Evolutionary conservation across 345 rosid species (phyloP).

Genomic region (Lumnitzera racemosa): DNA sequence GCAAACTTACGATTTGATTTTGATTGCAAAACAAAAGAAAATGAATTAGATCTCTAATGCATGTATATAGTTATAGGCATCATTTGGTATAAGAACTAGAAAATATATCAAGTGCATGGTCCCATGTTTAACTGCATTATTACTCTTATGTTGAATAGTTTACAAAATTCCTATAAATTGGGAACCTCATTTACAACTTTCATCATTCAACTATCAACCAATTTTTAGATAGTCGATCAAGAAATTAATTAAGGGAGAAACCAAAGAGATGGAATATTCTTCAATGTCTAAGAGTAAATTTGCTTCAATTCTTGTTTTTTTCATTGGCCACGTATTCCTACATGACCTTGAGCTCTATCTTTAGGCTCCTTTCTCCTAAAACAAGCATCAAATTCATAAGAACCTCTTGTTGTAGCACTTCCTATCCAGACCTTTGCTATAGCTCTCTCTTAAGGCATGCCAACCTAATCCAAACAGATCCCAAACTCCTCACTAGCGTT

Average conservation of each 20-base stretch:
- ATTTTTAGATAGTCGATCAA: not conserved
- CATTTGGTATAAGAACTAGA: too few relatives aligned
- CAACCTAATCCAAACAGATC: constrained; percentile 26
- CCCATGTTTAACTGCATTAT: too few relatives aligned
- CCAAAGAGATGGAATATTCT: constrained; percentile 5
- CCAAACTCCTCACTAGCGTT: constrained; percentile 19
- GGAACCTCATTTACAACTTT: not conserved
- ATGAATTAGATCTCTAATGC: too few relatives aligned
- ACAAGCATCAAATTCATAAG: constrained; percentile 19
- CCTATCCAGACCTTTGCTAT: constrained; percentile 27
- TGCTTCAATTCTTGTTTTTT: not conserved
- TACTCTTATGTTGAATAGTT: too few relatives aligned
- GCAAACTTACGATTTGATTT: too few relatives aligned
- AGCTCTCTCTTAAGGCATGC: constrained; percentile 29
- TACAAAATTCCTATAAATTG: constrained; percentile 6
- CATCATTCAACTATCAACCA: not conserved
- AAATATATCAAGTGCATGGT: too few relatives aligned
- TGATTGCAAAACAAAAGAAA: too few relatives aligned
- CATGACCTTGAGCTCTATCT: not conserved
- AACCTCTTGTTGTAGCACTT: constrained; percentile 24
- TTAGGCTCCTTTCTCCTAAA: not conserved
- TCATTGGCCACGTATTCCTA: not conserved
- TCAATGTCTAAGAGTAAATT: not conserved
- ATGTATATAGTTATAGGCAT: too few relatives aligned
- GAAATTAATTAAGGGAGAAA: not conserved